phyloP scores from a whole-genome alignment of 306 rosid species.

The Glycine soja region DNA sequence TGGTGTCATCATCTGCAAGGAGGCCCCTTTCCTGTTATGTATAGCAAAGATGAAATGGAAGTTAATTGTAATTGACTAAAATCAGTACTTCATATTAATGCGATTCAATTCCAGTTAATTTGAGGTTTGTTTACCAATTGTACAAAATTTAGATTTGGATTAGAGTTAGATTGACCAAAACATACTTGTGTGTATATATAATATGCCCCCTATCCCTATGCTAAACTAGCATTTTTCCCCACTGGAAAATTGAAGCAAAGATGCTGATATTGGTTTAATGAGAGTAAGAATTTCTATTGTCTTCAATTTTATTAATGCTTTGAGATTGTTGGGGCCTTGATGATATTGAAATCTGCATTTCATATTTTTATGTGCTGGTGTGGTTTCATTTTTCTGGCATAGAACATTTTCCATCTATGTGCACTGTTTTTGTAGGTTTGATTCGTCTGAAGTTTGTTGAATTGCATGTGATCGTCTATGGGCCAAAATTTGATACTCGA shows the following conservation, averaged over 20 bases:
- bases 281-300: not conserved
- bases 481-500: no score
- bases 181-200: conserved; percentile 25
- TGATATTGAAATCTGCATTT: not conserved
- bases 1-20: conserved; percentile 40
- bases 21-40: conserved; percentile 25
- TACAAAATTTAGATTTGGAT: conserved; percentile 44
- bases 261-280: conserved; percentile 9
- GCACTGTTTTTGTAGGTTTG: not conserved
- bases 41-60: conserved; percentile 22
- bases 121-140: conserved; percentile 22
- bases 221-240: conserved; percentile 4
- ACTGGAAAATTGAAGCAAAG: not conserved
- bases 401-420: not conserved
- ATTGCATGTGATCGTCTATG: no score
- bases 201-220: conserved; percentile 3
- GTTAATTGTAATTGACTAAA: conserved; percentile 26
- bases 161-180: conserved; percentile 27
- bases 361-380: not conserved
- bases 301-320: not conserved
- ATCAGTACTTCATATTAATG: conserved; percentile 39
- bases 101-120: conserved; percentile 28
- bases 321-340: not conserved
- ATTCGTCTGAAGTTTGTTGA: no score
- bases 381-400: not conserved